Conservation (phyloP, 306 rosid genomes). For the Corylus americana region DNA sequence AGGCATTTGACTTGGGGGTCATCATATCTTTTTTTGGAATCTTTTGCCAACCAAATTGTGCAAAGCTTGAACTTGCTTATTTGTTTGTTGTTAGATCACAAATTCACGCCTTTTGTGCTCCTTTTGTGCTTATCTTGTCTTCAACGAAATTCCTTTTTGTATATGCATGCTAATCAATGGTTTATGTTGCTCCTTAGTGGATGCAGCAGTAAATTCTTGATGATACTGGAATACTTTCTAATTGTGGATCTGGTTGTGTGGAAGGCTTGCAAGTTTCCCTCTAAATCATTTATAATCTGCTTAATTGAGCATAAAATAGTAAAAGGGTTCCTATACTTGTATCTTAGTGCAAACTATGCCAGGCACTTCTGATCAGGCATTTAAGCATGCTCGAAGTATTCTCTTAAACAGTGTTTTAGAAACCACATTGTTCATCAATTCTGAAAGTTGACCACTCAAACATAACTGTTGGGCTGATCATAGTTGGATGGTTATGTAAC, state of each 20-base stretch:
- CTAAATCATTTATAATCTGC: not conserved
- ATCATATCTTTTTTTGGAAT: not conserved
- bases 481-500: not conserved
- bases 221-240: no score
- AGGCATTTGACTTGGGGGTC: not conserved
- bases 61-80: no score
- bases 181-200: no score
- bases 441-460: not conserved
- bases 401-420: not conserved
- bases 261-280: not conserved
- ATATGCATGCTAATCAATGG: no score
- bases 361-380: not conserved
- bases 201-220: no score
- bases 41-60: no score
- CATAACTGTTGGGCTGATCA: not conserved
- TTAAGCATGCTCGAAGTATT: not conserved
- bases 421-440: not conserved
- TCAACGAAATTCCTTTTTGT: no score
- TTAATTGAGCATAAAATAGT: not conserved
- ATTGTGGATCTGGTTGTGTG: not conserved
- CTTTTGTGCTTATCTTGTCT: no score
- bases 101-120: no score
- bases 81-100: no score
- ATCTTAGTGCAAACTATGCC: not conserved
- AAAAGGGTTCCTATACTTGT: not conserved